Evolutionary conservation across 257 asterid species (phyloP), one percentile per base, ranked within the genome.

Genomic region (Ilex aquifolium): DNA sequence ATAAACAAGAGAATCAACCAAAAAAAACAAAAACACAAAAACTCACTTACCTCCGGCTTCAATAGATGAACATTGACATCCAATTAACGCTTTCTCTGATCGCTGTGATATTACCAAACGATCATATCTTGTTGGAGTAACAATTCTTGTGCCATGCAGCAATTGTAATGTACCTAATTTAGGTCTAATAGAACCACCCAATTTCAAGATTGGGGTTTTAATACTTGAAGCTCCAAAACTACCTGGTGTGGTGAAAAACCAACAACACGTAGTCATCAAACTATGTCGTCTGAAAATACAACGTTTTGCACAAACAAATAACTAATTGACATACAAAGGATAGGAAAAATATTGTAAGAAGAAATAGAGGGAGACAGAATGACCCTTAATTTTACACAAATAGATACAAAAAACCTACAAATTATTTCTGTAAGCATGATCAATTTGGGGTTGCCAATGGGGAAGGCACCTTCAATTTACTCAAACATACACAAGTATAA

Each of bases 141-240:
- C 62, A 13, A 71, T 63, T 59, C 62, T 77, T 31, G 69, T 57
- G 60, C 77, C 73, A 62, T 66, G 72, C 49, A 70, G 64, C 50
- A 76, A 71, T 57, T 65, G 80, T 60, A 71, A 61, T 54, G 65
- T 39, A 62, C 65, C 72, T 64, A 75, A 82, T 67, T 74, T 80
- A 65, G 84, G 82, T 61, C 80, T 77, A 44, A 42, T 67, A 61
- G 64, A 69, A 69, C 75, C 77, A 69, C 75, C 77, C 60, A 80
- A 70, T 65, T 77, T 76, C 77, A 74, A 72, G 52, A 65, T 79
- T 65, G 72, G 75, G 30, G 79, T 67, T 73, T 79, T 80, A 49
- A 82, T 60, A 64, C 90, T 71, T 61, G 88, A 75, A 77, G 81
- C 76, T 79, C 90, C 86, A 66, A 79, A 69, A 65, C 88, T 74